phyloP scores from a whole-genome alignment of 148 eudicot species.

The Arctostaphylos glauca region DNA sequence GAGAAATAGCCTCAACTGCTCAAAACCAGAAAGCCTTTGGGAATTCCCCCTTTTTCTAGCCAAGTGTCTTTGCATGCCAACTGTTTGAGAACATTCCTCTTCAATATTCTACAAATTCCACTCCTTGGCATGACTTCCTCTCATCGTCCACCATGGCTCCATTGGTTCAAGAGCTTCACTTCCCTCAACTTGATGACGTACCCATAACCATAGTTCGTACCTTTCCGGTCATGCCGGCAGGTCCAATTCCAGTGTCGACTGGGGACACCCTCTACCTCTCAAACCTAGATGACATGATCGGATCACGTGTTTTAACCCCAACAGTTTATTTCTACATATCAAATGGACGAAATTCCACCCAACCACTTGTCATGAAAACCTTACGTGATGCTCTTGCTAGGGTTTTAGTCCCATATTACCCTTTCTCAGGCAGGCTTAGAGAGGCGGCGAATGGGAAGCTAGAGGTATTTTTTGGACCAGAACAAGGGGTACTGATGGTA shows the following conservation, averaged over 20 bases:
- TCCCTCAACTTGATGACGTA: conserved; percentile 46
- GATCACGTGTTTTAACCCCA: conserved; percentile 87
- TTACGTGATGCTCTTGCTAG: conserved; percentile 59
- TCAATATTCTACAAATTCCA: conserved; percentile 26
- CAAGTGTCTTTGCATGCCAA: conserved; percentile 25
- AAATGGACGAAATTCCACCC: conserved; percentile 4
- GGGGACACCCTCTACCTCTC: conserved; percentile 79
- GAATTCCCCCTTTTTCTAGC: conserved; percentile 5
- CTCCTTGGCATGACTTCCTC: conserved; percentile 5
- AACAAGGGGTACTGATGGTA: conserved; percentile 72
- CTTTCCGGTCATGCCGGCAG: conserved; percentile 46
- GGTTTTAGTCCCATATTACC: conserved; percentile 84
- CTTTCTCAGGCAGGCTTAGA: conserved; percentile 78
- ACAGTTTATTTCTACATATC: conserved; percentile 74
- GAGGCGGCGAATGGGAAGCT: conserved; percentile 61
- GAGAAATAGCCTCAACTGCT: conserved; percentile 11
- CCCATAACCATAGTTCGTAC: conserved; percentile 46
- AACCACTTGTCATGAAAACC: conserved; percentile 24
- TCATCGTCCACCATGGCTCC: conserved; percentile 43
- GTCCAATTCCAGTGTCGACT: conserved; percentile 39
- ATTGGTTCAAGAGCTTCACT: conserved; percentile 60
- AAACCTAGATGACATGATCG: conserved; percentile 83
- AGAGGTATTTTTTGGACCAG: conserved; percentile 67
- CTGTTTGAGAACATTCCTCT: background rate
- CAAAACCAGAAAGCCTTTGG: conserved; percentile 11